A percentile compares a stretch with the other conserved stretches of the same genome.
These are phyloP conservation scores for Laetiporus sulphureus DNA, from an alignment of 1,284 basidiomycete species.

Conservation along the genomic window DNA sequence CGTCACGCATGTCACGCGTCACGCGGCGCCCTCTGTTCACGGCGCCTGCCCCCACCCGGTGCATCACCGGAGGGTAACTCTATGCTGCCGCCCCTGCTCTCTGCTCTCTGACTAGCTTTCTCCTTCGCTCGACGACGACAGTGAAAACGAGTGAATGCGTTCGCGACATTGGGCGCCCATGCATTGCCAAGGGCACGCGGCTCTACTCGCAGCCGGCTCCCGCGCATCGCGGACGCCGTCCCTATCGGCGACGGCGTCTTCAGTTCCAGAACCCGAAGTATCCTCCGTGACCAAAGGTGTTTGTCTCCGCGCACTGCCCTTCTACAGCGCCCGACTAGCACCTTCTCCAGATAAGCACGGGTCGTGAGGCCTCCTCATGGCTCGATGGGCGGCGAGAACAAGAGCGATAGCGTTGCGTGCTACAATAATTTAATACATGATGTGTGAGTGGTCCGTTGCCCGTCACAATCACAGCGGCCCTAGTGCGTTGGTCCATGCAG, in stretches of 20 bases:
- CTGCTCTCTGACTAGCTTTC: too few species aligned
- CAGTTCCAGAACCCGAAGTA: conserved; percentile 3
- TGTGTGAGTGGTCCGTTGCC: too few species aligned
- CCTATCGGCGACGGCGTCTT: conserved; percentile 5
- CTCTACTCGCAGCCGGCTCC: conserved; percentile 5
- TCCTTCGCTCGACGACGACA: not conserved
- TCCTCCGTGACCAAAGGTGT: not conserved
- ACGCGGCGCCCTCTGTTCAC: conserved; percentile 2
- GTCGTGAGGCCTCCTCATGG: too few species aligned
- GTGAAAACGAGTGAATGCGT: too few species aligned
- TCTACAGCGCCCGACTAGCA: too few species aligned
- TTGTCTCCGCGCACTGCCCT: too few species aligned
- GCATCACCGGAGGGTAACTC: too few species aligned
- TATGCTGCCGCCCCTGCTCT: too few species aligned
- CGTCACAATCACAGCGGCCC: too few species aligned
- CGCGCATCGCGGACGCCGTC: conserved; percentile 2
- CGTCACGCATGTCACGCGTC: conserved; percentile 11
- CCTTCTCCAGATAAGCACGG: too few species aligned
- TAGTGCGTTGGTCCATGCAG: too few species aligned
- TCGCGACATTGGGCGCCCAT: conserved; percentile 2
- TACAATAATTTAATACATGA: conserved; percentile 11
- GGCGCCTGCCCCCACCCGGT: too few species aligned
- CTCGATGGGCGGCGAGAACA: not conserved
- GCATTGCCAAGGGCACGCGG: conserved; percentile 2
- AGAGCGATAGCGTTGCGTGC: not conserved